Base-by-base conservation (phyloP, 2,329 filamentous ascomycete species). In the Pseudogymnoascus sp. region DNA sequence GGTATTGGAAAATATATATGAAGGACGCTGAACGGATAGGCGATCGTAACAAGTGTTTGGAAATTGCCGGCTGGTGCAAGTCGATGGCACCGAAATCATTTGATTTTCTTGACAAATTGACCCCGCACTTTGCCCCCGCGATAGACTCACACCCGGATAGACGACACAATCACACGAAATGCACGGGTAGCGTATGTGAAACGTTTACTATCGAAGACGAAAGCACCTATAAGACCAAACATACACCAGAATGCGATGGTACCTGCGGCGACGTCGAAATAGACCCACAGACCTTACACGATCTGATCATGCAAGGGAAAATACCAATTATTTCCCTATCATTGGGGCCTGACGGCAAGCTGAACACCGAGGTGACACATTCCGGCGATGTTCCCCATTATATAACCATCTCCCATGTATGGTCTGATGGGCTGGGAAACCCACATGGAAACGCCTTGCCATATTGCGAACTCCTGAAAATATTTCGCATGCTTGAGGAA, bases 371-470 rank as follows among this genome's bases (percentile, higher is more conserved):
- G 28, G 50, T 56, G 14, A 56, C 50, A 18, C 50, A 56, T 21
- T 6, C 50, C 8, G 28, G 25, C 10, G 28, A 56, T 33, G 50
- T 56, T 33, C 50, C 50, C 28, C n/a, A 56, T 33, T 65, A 66
- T 61, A 61, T 66, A 47, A 66, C 66, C n/a, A 65, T 68, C 18
- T 68, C 66, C 1, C 66, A 68, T 42, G 65, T 68, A 18, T 68
- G 66, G 66, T 66, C 60, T 33, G 66, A 66, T 65, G 66, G 66
- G 7, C 59, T 68, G 18, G 66, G 66, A 10, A 67, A 67, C 61
- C 18, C 53, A 28, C 28, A 62, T 12, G 18, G 14, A n/a, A 67
- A 66, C 37, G 50, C 42, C 14, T 62, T 68, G 25, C 66, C 61
- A 23, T 25, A 28, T 35, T 68, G 66, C 40, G 66, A 68, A 37